These are phyloP conservation scores for Mallotus nudiflorus DNA, from an alignment of 345 rosid genomes.

Conservation along the genomic window DNA sequence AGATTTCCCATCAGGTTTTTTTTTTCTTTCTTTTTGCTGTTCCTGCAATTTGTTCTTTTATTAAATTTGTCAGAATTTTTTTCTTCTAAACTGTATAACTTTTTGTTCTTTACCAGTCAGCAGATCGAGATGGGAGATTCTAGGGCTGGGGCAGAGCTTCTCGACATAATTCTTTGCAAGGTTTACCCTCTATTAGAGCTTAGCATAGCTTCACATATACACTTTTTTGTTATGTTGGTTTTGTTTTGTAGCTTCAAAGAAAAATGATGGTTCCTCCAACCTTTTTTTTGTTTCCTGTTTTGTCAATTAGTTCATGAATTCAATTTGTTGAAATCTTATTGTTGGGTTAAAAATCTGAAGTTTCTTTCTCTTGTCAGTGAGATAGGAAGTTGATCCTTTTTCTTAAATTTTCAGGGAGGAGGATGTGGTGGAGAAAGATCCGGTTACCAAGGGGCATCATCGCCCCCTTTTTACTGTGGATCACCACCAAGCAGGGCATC, in stretches of 20 bases:
- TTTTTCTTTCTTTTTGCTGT: too few relatives aligned
- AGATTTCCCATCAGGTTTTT: constrained; percentile 33
- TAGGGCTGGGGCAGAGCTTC: constrained; percentile 57
- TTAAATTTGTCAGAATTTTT: not conserved
- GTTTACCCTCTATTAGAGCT: constrained; percentile 22
- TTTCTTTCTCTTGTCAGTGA: too few relatives aligned
- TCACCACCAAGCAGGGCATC: constrained; percentile 73
- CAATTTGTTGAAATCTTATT: too few relatives aligned
- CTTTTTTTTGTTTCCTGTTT: too few relatives aligned
- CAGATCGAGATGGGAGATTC: constrained; percentile 52
- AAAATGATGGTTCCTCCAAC: too few relatives aligned
- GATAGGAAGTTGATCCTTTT: constrained; percentile 1
- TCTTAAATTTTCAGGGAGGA: constrained; percentile 44
- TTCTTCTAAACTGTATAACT: not conserved
- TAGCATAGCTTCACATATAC: too few relatives aligned
- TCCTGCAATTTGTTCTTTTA: too few relatives aligned
- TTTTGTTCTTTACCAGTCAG: constrained; percentile 22
- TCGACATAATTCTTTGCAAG: constrained; percentile 60
- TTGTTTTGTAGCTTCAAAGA: too few relatives aligned
- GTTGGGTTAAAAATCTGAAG: too few relatives aligned
- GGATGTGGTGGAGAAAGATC: constrained; percentile 37
- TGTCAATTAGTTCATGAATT: too few relatives aligned
- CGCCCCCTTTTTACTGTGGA: constrained; percentile 69
- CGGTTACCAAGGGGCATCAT: constrained; percentile 38
- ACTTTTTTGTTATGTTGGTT: too few relatives aligned